These are phyloP conservation scores for Tuber borchii DNA, from an alignment of 495 filamentous ascomycete species.

Conservation along the genomic window DNA sequence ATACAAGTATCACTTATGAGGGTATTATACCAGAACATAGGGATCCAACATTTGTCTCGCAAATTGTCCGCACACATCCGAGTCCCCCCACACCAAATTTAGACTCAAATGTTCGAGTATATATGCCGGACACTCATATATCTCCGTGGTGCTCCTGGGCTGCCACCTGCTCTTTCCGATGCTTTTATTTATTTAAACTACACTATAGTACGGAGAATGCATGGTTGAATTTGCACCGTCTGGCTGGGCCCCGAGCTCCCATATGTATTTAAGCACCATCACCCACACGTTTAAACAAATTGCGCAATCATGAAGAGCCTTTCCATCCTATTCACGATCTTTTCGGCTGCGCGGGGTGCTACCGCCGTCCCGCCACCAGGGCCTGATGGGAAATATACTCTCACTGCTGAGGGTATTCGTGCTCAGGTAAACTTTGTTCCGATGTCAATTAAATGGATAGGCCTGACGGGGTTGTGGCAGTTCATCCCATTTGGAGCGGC, in stretches of 20 bases:
- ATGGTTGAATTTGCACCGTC: too few relatives aligned
- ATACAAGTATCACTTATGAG: neutral
- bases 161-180: neutral
- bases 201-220: neutral
- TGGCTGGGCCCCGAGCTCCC: too few relatives aligned
- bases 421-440: slow-evolving; percentile 45
- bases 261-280: too few relatives aligned
- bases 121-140: neutral
- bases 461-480: slow-evolving; percentile 25
- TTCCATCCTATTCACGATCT: slow-evolving; percentile 19
- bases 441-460: slow-evolving; percentile 2
- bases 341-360: slow-evolving; percentile 18
- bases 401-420: slow-evolving; percentile 49
- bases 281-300: neutral
- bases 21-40: neutral
- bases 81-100: neutral
- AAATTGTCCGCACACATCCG: neutral
- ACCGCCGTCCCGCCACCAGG: slow-evolving; percentile 35
- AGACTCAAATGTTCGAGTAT: neutral
- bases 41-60: neutral
- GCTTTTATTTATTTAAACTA: neutral
- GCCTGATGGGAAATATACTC: slow-evolving; percentile 48
- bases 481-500: slow-evolving; percentile 54
- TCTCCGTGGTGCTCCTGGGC: neutral
- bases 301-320: slow-evolving; percentile 24